Conservation (phyloP, 768 basidiomycete genomes). For the Suillus fuscotomentosus region DNA sequence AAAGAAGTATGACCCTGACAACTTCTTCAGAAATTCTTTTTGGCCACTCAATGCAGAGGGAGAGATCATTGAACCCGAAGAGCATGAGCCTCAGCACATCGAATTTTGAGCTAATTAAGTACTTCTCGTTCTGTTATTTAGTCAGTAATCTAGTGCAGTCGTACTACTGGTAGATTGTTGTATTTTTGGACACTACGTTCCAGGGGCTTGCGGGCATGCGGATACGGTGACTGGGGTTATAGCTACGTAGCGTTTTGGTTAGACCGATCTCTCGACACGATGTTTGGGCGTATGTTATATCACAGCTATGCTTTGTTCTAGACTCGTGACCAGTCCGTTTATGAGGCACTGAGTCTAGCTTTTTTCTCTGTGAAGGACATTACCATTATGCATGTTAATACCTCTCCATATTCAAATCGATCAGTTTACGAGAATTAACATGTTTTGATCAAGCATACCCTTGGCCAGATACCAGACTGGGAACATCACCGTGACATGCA, state of each 20-base stretch:
- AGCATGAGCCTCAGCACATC: slow-evolving; percentile 55
- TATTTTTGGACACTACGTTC: background rate
- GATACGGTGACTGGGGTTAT: background rate
- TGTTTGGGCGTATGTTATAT: background rate
- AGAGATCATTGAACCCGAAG: slow-evolving; percentile 49
- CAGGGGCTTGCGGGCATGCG: background rate
- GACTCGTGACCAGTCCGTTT: too few relatives aligned
- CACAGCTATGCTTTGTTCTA: background rate
- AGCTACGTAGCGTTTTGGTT: background rate
- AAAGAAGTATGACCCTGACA: slow-evolving; percentile 69
- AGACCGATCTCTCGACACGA: background rate
- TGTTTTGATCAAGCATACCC: too few relatives aligned
- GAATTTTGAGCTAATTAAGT: slow-evolving; percentile 13
- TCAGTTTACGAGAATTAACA: background rate
- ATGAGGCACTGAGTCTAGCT: too few relatives aligned
- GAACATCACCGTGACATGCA: too few relatives aligned
- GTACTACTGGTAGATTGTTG: background rate
- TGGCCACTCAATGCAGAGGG: slow-evolving; percentile 74
- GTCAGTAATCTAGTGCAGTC: background rate
- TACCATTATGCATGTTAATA: background rate
- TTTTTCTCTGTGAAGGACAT: background rate
- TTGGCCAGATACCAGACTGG: too few relatives aligned
- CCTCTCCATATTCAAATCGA: background rate
- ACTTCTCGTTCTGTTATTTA: background rate
- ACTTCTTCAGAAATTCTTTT: slow-evolving; percentile 73